Evolutionary conservation across 441 rosid species (phyloP).

Genomic region (Pelargonium cotyledonis): DNA sequence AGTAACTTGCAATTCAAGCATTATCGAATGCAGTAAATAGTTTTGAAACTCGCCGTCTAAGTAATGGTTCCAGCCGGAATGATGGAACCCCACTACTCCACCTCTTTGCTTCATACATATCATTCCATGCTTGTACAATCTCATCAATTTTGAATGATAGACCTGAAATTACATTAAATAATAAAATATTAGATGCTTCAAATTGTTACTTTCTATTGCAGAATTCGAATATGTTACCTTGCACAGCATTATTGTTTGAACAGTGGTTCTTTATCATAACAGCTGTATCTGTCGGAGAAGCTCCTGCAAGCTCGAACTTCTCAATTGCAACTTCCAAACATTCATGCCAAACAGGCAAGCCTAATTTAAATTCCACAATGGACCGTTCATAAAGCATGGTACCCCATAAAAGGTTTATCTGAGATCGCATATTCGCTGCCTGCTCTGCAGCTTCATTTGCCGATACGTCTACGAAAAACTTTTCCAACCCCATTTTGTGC

Average conservation of each 20-base stretch:
- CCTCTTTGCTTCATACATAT: slow-evolving; percentile 47
- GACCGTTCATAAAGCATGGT: slow-evolving; percentile 89
- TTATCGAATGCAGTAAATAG: slow-evolving; percentile 36
- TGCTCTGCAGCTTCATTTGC: slow-evolving; percentile 64
- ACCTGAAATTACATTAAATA: slow-evolving; percentile 30
- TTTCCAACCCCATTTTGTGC: slow-evolving; percentile 61
- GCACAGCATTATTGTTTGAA: slow-evolving; percentile 62
- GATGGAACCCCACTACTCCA: slow-evolving; percentile 45
- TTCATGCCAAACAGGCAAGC: slow-evolving; percentile 85
- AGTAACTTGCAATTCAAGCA: slow-evolving; percentile 21
- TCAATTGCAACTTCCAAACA: slow-evolving; percentile 90
- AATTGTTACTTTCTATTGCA: slow-evolving; percentile 11
- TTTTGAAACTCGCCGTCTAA: slow-evolving; percentile 37
- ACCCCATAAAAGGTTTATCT: slow-evolving; percentile 89
- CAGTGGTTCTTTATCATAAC: slow-evolving; percentile 93
- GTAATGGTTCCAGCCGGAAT: slow-evolving; percentile 45
- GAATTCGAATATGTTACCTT: slow-evolving; percentile 43
- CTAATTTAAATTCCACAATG: slow-evolving; percentile 74
- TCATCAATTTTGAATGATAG: slow-evolving; percentile 42
- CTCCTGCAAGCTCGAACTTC: slow-evolving; percentile 94
- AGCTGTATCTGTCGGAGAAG: slow-evolving; percentile 81
- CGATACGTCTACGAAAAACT: slow-evolving; percentile 42
- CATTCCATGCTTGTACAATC: slow-evolving; percentile 50
- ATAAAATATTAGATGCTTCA: slow-evolving; percentile 7
- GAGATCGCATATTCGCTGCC: slow-evolving; percentile 74